phyloP scores from a whole-genome alignment of 2,329 filamentous ascomycete genomes.

The Epichloe aotearoae region DNA sequence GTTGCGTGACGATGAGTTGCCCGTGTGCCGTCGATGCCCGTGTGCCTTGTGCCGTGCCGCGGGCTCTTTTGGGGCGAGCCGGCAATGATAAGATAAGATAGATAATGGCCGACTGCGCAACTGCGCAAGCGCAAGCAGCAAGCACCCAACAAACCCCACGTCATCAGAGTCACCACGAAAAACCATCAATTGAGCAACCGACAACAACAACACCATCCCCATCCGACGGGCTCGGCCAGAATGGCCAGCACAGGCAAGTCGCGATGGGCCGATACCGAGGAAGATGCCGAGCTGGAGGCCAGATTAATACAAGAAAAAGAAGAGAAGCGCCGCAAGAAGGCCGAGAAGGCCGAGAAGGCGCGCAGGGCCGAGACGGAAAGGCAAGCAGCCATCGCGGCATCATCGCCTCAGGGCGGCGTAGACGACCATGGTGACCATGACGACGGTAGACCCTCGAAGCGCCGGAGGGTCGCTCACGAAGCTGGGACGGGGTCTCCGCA shows the following conservation, averaged over 20 bases:
- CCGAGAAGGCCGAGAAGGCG: conserved; percentile 74
- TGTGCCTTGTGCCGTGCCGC: too few species aligned
- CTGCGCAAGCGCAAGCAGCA: background rate
- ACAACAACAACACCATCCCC: background rate
- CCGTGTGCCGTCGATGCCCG: background rate
- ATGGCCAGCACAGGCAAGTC: conserved; percentile 56
- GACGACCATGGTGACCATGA: conserved; percentile 13
- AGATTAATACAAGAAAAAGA: conserved; percentile 72
- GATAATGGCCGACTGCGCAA: background rate
- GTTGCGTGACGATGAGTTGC: background rate
- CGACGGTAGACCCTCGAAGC: conserved; percentile 43
- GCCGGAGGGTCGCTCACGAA: conserved; percentile 43
- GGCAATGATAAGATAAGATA: background rate
- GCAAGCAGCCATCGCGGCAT: background rate
- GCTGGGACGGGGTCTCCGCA: conserved; percentile 11
- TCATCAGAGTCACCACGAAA: too few species aligned
- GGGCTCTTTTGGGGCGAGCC: background rate
- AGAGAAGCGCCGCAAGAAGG: conserved; percentile 73
- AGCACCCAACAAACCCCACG: too few species aligned
- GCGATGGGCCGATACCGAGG: conserved; percentile 77
- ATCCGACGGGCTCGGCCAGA: background rate
- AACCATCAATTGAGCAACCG: too few species aligned
- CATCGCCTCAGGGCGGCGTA: conserved; percentile 1
- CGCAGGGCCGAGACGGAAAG: conserved; percentile 42
- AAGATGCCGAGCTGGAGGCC: conserved; percentile 62